A percentile compares a stretch with the other conserved stretches of the same genome.
Evolutionary conservation across 306 rosid genomes (phyloP).

Genomic region (Calophaca sinica): DNA sequence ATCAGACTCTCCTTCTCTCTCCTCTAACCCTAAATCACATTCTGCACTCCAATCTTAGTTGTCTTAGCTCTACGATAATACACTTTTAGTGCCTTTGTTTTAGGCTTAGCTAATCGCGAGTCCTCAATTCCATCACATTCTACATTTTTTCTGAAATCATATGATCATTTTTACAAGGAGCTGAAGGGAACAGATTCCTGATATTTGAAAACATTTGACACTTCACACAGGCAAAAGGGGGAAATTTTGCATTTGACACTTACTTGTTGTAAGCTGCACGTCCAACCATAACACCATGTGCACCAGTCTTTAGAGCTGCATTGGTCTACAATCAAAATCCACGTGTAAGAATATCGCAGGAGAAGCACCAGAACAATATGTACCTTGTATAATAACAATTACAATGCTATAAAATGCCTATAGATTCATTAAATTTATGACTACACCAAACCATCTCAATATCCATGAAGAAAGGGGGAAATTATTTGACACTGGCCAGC

Average conservation of each 20-base stretch:
- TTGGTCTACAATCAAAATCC: slow-evolving; percentile 64
- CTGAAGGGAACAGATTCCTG: slow-evolving; percentile 2
- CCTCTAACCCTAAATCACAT: slow-evolving; percentile 1
- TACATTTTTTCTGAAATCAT: background rate
- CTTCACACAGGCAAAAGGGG: background rate
- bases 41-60: slow-evolving; percentile 6
- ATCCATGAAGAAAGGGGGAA: background rate
- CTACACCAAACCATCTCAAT: slow-evolving; percentile 20
- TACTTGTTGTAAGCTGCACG: slow-evolving; percentile 93
- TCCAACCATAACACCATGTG: slow-evolving; percentile 99
- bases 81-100: slow-evolving; percentile 7
- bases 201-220: slow-evolving; percentile 29
- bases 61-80: background rate
- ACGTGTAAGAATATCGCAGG: slow-evolving; percentile 22
- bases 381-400: slow-evolving; percentile 6
- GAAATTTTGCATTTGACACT: slow-evolving; percentile 20
- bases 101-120: background rate
- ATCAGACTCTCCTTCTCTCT: slow-evolving; percentile 27
- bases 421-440: background rate
- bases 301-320: slow-evolving; percentile 82
- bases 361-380: slow-evolving; percentile 31
- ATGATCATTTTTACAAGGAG: background rate
- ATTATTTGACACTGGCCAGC: slow-evolving; percentile 23
- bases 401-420: slow-evolving; percentile 18
- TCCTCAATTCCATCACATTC: slow-evolving; percentile 9